These are phyloP conservation scores for Entomortierella beljakovae DNA, from an alignment of 192 early-diverging fungal species.

Conservation along the genomic window DNA sequence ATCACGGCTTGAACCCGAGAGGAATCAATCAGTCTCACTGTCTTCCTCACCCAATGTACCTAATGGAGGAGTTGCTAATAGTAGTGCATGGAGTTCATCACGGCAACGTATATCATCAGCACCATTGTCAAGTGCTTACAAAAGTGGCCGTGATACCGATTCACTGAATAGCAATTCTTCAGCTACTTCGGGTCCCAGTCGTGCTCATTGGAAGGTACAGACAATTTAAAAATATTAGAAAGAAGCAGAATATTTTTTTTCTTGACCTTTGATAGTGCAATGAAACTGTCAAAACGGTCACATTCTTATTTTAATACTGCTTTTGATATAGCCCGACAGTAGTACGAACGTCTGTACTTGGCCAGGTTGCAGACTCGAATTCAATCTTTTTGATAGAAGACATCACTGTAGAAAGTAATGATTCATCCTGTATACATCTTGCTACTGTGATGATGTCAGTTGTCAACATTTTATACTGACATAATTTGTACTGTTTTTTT, in stretches of 20 bases:
- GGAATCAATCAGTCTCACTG: conserved; percentile 14
- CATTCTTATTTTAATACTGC: not conserved
- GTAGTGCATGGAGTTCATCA: conserved; percentile 1
- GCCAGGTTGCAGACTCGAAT: conserved; percentile 39
- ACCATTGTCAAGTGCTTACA: conserved; percentile 17
- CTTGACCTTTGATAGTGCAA: not conserved
- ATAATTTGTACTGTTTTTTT: not conserved
- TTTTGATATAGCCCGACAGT: conserved; percentile 25
- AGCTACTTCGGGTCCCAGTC: conserved; percentile 17
- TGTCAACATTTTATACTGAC: not conserved
- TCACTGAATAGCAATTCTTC: conserved; percentile 20
- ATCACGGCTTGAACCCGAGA: not conserved
- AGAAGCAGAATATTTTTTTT: not conserved
- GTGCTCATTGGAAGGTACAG: conserved; percentile 42
- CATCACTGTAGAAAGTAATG: conserved; percentile 52
- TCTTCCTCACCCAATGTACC: conserved; percentile 18
- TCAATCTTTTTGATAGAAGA: conserved; percentile 44
- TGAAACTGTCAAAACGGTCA: not conserved
- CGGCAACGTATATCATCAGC: conserved; percentile 25
- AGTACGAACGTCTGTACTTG: conserved; percentile 43
- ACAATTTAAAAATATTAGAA: not conserved
- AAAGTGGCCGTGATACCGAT: conserved; percentile 22
- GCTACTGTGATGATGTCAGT: not conserved
- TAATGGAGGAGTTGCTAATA: not conserved
- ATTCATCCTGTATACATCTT: too few species aligned